Conservation (phyloP, 352 stramenopile species). For the Phytophthora aleatoria region DNA sequence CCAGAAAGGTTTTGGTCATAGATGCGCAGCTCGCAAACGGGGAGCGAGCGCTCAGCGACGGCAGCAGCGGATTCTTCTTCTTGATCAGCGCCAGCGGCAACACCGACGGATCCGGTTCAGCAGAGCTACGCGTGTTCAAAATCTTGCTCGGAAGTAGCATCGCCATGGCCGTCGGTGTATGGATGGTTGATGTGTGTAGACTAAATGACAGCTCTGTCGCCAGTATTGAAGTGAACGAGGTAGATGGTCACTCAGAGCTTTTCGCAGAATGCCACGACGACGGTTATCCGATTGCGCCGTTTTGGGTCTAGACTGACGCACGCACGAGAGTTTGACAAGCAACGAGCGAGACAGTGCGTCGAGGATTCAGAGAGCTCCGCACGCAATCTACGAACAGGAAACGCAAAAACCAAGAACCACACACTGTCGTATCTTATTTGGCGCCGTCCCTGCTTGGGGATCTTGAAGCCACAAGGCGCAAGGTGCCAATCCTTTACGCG, state of each 20-base stretch:
- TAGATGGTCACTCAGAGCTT: conserved; percentile 18
- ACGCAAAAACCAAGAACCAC: conserved; percentile 10
- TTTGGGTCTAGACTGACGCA: conserved; percentile 27
- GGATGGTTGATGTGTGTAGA: background rate
- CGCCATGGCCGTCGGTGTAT: background rate
- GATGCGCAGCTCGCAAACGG: conserved; percentile 34
- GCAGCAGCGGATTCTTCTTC: conserved; percentile 37
- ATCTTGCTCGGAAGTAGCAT: background rate
- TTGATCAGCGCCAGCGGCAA: conserved; percentile 36
- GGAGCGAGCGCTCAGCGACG: conserved; percentile 25
- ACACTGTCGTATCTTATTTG: conserved; percentile 14
- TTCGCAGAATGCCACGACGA: conserved; percentile 31
- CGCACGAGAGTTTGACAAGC: conserved; percentile 18
- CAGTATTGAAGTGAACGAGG: conserved; percentile 19
- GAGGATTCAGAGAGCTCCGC: conserved; percentile 12
- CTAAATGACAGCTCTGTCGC: background rate
- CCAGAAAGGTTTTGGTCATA: conserved; percentile 44
- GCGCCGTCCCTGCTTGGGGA: conserved; percentile 11
- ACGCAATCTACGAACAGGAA: conserved; percentile 8
- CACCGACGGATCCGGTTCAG: conserved; percentile 12
- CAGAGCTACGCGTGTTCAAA: background rate
- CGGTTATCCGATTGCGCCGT: conserved; percentile 14
- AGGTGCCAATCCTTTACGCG: conserved; percentile 19
- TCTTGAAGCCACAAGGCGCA: conserved; percentile 14
- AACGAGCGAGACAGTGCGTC: conserved; percentile 20